Base-by-base conservation (phyloP, 2,329 filamentous ascomycete genomes). In the Coniochaeta sp. region DNA sequence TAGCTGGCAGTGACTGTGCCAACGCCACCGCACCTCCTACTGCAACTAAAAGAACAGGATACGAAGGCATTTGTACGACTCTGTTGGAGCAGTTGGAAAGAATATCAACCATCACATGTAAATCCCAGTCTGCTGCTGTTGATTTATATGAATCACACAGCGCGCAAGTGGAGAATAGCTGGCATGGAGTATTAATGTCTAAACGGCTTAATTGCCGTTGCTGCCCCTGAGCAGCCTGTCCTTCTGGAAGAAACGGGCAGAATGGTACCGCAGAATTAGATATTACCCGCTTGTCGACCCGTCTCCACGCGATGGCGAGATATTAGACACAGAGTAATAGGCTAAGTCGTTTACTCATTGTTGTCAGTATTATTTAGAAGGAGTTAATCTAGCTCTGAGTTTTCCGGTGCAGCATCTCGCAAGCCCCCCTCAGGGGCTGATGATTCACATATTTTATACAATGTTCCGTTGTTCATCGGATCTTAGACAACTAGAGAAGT, bases 21-120 rank as follows among this genome's bases (percentile, higher is more conserved):
- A 58, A 61, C 2, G 59, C 59, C 40, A 60, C 40, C 34, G 58
- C 58, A 9, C 52, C 59, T 2, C 58, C 56, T 14, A 34, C 57
- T 22, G 55, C 57, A 38, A 38, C 59, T 1, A 44, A 10, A 10
- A 61, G 22, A 4, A 62, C 14, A 14, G 54, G 12, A 36, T 22
- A 22, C 16, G 22, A 22, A 22, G 1, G 54, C 54, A 56, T 56
- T 56, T 6, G 7, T 56, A 26, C 6, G 6, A 47, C 42, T 12
- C 10, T 4, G 4, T 47, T 47, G 19, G 19, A 34, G 24, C 28
- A 36, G 22, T 38, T 56, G 4, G 4, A 16, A 24, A 56, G 14
- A 22, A 56, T 22, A 4, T 32, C 14, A 36, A 7, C 5, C 14
- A 24, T 56, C 54, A 56, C 34, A 52, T 52, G 47, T n/a, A 14